Percentiles rank a stretch among this genome's conserved stretches.
These are phyloP conservation scores for Talaromyces albobiverticillius DNA, from an alignment of 2,329 filamentous ascomycete species.

Conservation along the genomic window DNA sequence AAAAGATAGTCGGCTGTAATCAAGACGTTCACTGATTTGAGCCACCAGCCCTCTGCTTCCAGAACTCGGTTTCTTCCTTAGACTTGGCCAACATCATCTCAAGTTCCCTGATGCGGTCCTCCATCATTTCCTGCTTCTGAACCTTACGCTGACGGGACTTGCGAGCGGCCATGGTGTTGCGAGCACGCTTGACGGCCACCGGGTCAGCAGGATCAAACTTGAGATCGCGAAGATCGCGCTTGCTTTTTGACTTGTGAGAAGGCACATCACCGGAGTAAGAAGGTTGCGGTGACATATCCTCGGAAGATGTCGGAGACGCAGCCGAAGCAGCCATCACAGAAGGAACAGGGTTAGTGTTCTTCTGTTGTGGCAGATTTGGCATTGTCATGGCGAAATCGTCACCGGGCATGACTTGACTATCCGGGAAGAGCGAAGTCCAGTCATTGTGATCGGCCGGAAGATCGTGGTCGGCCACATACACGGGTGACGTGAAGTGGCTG, in stretches of 20 bases:
- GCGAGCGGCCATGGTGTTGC: conserved; percentile 88
- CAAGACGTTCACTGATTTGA: too few relatives aligned
- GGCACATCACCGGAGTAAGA: background rate
- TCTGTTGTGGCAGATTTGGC: conserved; percentile 14
- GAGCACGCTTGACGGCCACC: conserved; percentile 79
- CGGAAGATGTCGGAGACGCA: conserved; percentile 3
- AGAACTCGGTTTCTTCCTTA: conserved; percentile 18
- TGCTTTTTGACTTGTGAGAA: conserved; percentile 3
- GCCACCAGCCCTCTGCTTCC: background rate
- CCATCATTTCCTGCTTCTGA: conserved; percentile 69
- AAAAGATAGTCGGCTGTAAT: too few relatives aligned
- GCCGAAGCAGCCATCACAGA: background rate
- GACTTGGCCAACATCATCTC: conserved; percentile 45
- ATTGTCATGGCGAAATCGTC: conserved; percentile 33
- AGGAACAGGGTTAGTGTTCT: conserved; percentile 1
- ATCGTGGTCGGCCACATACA: conserved; percentile 61
- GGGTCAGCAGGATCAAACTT: conserved; percentile 6
- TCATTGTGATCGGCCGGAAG: conserved; percentile 52
- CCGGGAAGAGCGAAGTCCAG: conserved; percentile 65
- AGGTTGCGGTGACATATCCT: background rate
- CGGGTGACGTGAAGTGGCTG: conserved; percentile 73
- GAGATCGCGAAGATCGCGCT: background rate
- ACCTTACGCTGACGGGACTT: conserved; percentile 89
- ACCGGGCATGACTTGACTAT: conserved; percentile 24
- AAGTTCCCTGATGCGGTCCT: conserved; percentile 69